phyloP scores from a whole-genome alignment of 176 grass and related monocot species.

The Cenchrus americanus region DNA sequence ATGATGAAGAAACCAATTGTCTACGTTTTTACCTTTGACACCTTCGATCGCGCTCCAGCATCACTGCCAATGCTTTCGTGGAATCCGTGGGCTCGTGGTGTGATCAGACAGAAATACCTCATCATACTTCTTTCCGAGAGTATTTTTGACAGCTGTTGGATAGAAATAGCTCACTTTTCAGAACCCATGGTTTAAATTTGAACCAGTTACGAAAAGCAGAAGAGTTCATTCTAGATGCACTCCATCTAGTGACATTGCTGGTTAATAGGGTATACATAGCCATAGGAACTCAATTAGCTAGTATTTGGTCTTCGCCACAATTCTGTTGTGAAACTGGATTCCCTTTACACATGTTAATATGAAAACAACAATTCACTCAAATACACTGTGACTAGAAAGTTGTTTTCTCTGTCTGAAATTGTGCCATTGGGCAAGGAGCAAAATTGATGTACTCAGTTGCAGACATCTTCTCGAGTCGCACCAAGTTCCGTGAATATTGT shows the following conservation, averaged over 20 bases:
- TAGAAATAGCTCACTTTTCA: neutral
- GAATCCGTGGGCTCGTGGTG: neutral
- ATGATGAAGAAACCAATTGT: no score
- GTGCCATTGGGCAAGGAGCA: neutral
- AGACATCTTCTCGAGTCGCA: neutral
- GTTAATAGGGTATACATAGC: neutral
- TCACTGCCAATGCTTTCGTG: no score
- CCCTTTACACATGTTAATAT: neutral
- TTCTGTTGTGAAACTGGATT: neutral
- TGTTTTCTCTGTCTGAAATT: neutral
- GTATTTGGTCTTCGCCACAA: neutral
- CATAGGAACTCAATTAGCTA: constrained; percentile 7
- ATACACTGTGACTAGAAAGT: neutral
- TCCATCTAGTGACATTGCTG: neutral
- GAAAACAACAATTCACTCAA: neutral
- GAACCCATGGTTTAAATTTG: neutral
- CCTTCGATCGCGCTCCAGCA: no score
- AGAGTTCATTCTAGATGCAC: neutral
- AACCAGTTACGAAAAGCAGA: neutral
- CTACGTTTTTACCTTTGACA: no score
- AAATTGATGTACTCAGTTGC: neutral
- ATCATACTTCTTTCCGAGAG: neutral
- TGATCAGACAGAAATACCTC: neutral
- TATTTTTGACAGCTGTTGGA: neutral
- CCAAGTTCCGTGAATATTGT: neutral